Percentiles rank a stretch among this genome's conserved stretches.
These are phyloP conservation scores for Lotus japonicus DNA, from an alignment of 306 rosid genomes.

Conservation along the genomic window DNA sequence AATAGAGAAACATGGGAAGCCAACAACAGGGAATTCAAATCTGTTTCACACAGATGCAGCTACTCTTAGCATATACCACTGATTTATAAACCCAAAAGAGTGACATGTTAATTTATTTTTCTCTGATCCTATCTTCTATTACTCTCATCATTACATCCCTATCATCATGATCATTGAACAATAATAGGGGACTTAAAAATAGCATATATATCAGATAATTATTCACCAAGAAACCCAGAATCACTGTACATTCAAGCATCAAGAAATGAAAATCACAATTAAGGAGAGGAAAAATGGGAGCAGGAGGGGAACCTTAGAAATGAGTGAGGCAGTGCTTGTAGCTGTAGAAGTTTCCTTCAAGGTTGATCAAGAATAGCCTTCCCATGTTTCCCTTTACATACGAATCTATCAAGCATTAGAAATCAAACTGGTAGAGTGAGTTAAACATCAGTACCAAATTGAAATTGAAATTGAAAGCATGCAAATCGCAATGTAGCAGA, in stretches of 20 bases:
- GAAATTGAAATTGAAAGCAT: too few species aligned
- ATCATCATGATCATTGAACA: neutral
- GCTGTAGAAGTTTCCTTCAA: constrained; percentile 57
- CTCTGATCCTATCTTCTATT: neutral
- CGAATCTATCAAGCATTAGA: constrained; percentile 8
- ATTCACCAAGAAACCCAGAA: neutral
- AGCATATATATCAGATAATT: neutral
- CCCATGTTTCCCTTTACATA: constrained; percentile 50
- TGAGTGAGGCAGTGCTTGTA: constrained; percentile 63
- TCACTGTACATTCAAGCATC: neutral
- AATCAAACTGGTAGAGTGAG: neutral
- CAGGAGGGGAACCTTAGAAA: constrained; percentile 41
- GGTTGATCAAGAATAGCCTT: constrained; percentile 47
- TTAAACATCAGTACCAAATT: constrained; percentile 4
- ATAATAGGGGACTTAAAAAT: neutral
- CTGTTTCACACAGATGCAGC: too few species aligned
- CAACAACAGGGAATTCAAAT: too few species aligned
- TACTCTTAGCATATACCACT: too few species aligned
- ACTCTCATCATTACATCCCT: neutral
- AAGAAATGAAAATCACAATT: neutral
- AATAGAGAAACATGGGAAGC: too few species aligned
- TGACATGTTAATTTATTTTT: too few species aligned
- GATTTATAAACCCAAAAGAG: too few species aligned
- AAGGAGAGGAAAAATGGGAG: neutral
- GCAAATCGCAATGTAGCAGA: constrained; percentile 11